These are phyloP conservation scores for Hypoxylon subgilvum DNA, from an alignment of 495 filamentous ascomycete genomes.

Conservation along the genomic window DNA sequence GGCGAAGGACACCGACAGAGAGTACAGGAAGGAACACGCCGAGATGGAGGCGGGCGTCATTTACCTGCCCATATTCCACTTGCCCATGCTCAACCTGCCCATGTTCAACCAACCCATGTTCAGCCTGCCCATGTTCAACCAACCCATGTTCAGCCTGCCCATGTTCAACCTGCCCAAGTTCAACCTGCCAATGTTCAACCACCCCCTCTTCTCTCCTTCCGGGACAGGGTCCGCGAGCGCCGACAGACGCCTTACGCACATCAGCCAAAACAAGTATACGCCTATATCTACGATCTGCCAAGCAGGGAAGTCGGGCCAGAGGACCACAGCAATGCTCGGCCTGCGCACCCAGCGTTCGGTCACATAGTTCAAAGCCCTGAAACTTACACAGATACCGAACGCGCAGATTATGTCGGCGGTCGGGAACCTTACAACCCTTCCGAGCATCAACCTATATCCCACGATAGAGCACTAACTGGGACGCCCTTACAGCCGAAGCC, in stretches of 20 bases:
- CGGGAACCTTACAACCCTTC: neutral
- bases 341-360: neutral
- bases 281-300: neutral
- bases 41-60: too few species aligned
- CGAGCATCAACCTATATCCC: neutral
- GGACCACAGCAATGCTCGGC: neutral
- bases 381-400: too few species aligned
- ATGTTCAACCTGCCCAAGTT: too few species aligned
- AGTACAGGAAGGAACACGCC: too few species aligned
- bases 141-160: neutral
- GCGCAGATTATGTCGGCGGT: too few species aligned
- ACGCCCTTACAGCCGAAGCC: conserved; percentile 12
- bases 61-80: neutral
- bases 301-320: neutral
- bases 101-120: too few species aligned
- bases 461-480: conserved; percentile 4
- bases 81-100: too few species aligned
- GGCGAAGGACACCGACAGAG: neutral
- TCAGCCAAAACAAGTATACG: neutral
- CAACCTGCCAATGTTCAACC: neutral
- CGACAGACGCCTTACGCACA: neutral
- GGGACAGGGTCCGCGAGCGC: neutral
- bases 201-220: neutral
- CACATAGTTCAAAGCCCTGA: conserved; percentile 1
- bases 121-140: too few species aligned